These are phyloP conservation scores for Anthostomella pinea DNA, from an alignment of 2,329 filamentous ascomycete species.

Conservation along the genomic window DNA sequence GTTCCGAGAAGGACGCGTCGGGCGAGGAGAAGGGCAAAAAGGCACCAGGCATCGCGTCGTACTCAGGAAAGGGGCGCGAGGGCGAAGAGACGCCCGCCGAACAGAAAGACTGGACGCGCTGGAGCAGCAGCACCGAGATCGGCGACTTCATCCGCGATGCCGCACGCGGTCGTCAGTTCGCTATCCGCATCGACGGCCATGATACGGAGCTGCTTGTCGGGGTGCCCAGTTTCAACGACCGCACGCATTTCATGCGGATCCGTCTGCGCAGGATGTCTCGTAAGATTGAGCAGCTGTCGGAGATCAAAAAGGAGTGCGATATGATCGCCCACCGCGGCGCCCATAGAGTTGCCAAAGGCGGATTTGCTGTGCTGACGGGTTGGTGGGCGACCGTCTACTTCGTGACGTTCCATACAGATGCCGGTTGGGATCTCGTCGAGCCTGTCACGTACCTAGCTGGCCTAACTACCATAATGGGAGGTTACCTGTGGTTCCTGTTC, in stretches of 20 bases:
- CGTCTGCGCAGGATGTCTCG: constrained; percentile 68
- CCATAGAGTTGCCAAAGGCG: constrained; percentile 74
- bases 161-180: constrained; percentile 78
- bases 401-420: constrained; percentile 66
- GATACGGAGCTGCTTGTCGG: constrained; percentile 66
- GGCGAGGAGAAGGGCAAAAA: constrained; percentile 32
- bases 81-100: constrained; percentile 41
- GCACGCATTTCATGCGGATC: constrained; percentile 84
- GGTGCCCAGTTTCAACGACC: constrained; percentile 83
- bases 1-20: constrained; percentile 61
- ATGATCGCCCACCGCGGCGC: constrained; percentile 71
- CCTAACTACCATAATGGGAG: constrained; percentile 81
- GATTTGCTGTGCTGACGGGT: constrained; percentile 67
- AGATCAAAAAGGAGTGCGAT: constrained; percentile 81
- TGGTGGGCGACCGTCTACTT: constrained; percentile 87
- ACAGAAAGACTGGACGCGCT: constrained; percentile 71
- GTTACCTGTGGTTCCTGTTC: constrained; percentile 91
- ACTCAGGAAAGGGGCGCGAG: constrained; percentile 68
- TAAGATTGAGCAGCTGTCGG: constrained; percentile 66
- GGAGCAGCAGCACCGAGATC: constrained; percentile 85
- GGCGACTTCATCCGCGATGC: constrained; percentile 94
- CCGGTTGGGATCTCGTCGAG: constrained; percentile 90
- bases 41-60: constrained; percentile 58
- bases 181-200: constrained; percentile 74
- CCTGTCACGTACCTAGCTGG: constrained; percentile 87